Evolutionary conservation across 805 yeast genomes (phyloP).

Genomic region (Komagataella phaffii): DNA sequence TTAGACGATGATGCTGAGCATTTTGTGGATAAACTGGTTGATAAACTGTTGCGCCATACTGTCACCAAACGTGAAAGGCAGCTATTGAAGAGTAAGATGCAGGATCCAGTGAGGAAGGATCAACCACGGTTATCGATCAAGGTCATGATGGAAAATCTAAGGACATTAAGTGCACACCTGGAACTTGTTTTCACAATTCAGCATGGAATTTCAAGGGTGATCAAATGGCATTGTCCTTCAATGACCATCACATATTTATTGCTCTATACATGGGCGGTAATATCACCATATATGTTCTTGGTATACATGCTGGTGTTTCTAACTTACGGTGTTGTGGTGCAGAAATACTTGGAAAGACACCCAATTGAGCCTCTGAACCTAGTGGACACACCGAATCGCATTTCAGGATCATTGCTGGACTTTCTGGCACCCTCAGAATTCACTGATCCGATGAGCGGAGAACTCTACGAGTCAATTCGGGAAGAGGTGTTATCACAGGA

Average conservation of each 20-base stretch:
- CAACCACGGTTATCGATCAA: conserved; percentile 46
- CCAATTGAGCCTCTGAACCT: conserved; percentile 37
- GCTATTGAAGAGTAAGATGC: conserved; percentile 24
- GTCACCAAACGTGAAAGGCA: conserved; percentile 35
- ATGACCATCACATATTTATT: conserved; percentile 49
- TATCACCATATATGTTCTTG: conserved; percentile 57
- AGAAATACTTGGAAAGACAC: conserved; percentile 58
- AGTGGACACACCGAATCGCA: conserved; percentile 14
- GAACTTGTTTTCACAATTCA: conserved; percentile 46
- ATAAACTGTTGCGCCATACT: conserved; percentile 34
- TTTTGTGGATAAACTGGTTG: conserved; percentile 46
- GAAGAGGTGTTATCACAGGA: background rate
- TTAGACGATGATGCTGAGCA: conserved; percentile 21
- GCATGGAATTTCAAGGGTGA: conserved; percentile 40
- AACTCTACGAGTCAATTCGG: background rate
- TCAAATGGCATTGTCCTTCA: conserved; percentile 69
- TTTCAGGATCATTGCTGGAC: background rate
- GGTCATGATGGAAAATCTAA: conserved; percentile 41
- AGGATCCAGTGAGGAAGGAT: conserved; percentile 28
- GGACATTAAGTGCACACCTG: conserved; percentile 39
- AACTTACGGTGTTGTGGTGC: conserved; percentile 46
- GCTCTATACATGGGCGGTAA: conserved; percentile 50
- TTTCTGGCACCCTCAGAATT: background rate
- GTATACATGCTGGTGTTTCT: conserved; percentile 48
- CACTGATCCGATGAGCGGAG: background rate